Evolutionary conservation across 164 flowering plant genomes (phyloP).

Genomic region (Cinnamomum micranthum): DNA sequence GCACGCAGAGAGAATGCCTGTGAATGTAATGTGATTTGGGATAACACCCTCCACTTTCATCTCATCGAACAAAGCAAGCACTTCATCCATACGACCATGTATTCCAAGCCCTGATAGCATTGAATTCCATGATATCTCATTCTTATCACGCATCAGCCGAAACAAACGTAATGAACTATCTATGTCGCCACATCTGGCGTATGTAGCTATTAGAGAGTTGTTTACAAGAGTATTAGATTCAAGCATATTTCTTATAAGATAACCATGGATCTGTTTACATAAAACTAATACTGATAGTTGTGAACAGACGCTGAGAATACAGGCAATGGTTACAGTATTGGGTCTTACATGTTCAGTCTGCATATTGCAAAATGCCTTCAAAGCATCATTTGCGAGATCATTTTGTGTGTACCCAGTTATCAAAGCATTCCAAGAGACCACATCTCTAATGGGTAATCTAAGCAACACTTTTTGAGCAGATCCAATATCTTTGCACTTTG

Average conservation of each 20-base stretch:
- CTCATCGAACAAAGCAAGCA: constrained; percentile 24
- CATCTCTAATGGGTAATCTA: constrained; percentile 28
- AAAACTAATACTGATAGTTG: constrained; percentile 20
- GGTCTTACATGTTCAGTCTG: constrained; percentile 29
- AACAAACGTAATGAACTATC: constrained; percentile 27
- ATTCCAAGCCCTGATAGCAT: constrained; percentile 35
- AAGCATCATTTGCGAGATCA: constrained; percentile 24
- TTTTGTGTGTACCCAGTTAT: constrained; percentile 35
- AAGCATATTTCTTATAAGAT: constrained; percentile 22
- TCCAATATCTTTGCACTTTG: constrained; percentile 33
- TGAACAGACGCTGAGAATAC: constrained; percentile 33
- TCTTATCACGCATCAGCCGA: constrained; percentile 22
- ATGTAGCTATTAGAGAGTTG: constrained; percentile 42
- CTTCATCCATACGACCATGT: constrained; percentile 32
- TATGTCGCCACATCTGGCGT: constrained; percentile 47
- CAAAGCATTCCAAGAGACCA: constrained; percentile 45
- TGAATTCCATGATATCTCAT: constrained; percentile 43
- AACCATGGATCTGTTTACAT: constrained; percentile 43
- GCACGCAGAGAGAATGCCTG: constrained; percentile 41
- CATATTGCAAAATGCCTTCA: constrained; percentile 33
- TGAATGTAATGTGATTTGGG: constrained; percentile 34
- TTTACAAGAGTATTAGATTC: constrained; percentile 27
- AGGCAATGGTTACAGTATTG: constrained; percentile 28
- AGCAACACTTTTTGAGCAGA: constrained; percentile 27
- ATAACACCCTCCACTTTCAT: constrained; percentile 28